A percentile compares a stretch with the other conserved stretches of the same genome.
These are phyloP conservation scores for Achaetomium macrosporum DNA, from an alignment of 2,329 filamentous ascomycete species.

Conservation along the genomic window DNA sequence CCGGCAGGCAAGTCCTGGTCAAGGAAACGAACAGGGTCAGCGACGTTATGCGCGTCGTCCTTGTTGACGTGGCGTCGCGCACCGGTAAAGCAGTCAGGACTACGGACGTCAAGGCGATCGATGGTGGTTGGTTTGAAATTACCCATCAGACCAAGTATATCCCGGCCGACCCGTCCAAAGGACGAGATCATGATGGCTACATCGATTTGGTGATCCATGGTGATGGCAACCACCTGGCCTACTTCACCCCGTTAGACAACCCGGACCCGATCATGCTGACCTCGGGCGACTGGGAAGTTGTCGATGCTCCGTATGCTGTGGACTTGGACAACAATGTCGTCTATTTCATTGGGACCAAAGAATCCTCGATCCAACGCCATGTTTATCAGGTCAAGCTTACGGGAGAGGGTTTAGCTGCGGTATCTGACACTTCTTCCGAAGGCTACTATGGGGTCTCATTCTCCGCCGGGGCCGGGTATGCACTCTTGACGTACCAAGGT, in stretches of 20 bases:
- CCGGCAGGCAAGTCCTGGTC: slow-evolving; percentile 75
- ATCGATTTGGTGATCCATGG: slow-evolving; percentile 85
- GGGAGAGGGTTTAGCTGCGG: slow-evolving; percentile 62
- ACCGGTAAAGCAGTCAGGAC: slow-evolving; percentile 73
- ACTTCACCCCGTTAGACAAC: slow-evolving; percentile 84
- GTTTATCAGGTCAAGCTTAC: slow-evolving; percentile 85
- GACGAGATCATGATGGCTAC: slow-evolving; percentile 78
- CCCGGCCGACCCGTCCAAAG: slow-evolving; percentile 72
- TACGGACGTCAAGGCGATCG: slow-evolving; percentile 73
- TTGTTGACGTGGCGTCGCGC: slow-evolving; percentile 71
- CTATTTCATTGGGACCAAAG: slow-evolving; percentile 84
- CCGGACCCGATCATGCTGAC: slow-evolving; percentile 80
- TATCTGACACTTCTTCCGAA: slow-evolving; percentile 68
- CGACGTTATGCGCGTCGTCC: slow-evolving; percentile 78
- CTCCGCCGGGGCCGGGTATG: slow-evolving; percentile 74
- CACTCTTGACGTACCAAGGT: slow-evolving; percentile 76
- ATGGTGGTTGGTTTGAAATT: slow-evolving; percentile 96
- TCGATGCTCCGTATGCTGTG: slow-evolving; percentile 73
- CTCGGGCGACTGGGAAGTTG: slow-evolving; percentile 86
- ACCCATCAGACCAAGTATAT: slow-evolving; percentile 80
- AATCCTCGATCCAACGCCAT: slow-evolving; percentile 83
- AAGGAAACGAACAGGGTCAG: slow-evolving; percentile 93
- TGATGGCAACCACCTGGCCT: slow-evolving; percentile 84
- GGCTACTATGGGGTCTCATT: slow-evolving; percentile 82
- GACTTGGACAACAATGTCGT: slow-evolving; percentile 81